These are phyloP conservation scores for Mycena alexandri DNA, from an alignment of 768 basidiomycete species.

Conservation along the genomic window DNA sequence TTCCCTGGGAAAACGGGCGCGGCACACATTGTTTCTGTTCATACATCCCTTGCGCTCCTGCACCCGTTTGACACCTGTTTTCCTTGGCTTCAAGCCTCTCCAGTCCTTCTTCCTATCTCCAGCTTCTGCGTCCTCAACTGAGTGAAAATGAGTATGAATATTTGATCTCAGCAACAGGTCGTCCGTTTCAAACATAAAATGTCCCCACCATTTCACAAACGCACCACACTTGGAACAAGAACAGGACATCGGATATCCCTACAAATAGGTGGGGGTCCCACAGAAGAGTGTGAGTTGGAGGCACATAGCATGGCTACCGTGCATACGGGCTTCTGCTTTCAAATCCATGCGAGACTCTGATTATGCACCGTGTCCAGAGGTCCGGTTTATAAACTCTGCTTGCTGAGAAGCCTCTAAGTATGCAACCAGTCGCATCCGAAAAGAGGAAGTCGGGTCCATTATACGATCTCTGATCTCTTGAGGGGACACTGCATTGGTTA, in stretches of 20 bases:
- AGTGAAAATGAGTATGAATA: conserved; percentile 33
- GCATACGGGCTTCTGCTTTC: too few species aligned
- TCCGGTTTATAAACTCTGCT: conserved; percentile 50
- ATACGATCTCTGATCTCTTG: conserved; percentile 50
- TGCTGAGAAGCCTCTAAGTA: conserved; percentile 48
- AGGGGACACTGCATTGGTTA: conserved; percentile 44
- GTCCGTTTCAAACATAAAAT: conserved; percentile 23
- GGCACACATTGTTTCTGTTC: not conserved
- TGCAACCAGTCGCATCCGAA: conserved; percentile 41
- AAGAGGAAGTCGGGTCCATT: conserved; percentile 37
- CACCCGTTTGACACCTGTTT: too few species aligned
- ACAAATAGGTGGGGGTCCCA: too few species aligned
- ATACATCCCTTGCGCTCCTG: too few species aligned
- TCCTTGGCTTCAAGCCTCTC: conserved; percentile 1
- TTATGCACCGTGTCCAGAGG: too few species aligned
- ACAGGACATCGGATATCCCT: too few species aligned
- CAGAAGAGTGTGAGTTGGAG: too few species aligned
- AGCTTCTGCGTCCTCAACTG: too few species aligned
- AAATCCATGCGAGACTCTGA: too few species aligned
- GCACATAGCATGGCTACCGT: too few species aligned
- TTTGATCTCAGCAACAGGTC: conserved; percentile 38
- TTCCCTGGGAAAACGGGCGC: not conserved
- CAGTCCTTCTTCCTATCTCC: not conserved
- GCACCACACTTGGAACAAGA: too few species aligned
- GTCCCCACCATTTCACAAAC: too few species aligned